Conservation (phyloP, 2,329 filamentous ascomycete species). For the Ascochyta koolunga region DNA sequence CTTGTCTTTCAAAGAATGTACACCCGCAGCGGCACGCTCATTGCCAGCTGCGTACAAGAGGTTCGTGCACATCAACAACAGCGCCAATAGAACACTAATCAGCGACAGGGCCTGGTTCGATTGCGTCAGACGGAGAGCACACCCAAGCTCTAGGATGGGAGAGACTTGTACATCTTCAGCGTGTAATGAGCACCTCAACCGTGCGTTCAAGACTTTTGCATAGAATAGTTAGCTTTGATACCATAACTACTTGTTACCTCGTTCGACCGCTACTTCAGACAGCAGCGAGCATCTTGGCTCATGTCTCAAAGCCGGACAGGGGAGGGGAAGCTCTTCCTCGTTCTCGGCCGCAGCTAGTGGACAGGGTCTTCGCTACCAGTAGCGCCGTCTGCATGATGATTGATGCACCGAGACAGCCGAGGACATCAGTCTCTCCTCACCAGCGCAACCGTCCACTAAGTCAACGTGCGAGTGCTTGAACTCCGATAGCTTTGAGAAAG, state of each 20-base stretch:
- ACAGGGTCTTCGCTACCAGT: too few species aligned
- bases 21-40: constrained; percentile 70
- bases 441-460: constrained; percentile 8
- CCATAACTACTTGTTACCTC: not conserved
- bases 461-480: constrained; percentile 1
- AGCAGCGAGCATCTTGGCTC: not conserved
- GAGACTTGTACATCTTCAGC: not conserved
- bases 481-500: not conserved
- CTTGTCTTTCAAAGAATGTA: constrained; percentile 79
- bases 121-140: constrained; percentile 16
- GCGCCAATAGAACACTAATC: not conserved
- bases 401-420: not conserved
- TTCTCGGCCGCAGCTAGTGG: constrained; percentile 8
- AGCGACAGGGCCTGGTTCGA: constrained; percentile 12
- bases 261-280: not conserved
- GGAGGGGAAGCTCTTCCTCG: constrained; percentile 2
- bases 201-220: not conserved
- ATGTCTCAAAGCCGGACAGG: constrained; percentile 1
- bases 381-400: not conserved
- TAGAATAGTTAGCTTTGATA: constrained; percentile 6
- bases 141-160: constrained; percentile 8
- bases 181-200: not conserved
- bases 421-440: constrained; percentile 5
- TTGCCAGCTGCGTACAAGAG: constrained; percentile 84
- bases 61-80: constrained; percentile 44